phyloP scores from a whole-genome alignment of 78 protist species.

The Dictyostelium intermedium region DNA sequence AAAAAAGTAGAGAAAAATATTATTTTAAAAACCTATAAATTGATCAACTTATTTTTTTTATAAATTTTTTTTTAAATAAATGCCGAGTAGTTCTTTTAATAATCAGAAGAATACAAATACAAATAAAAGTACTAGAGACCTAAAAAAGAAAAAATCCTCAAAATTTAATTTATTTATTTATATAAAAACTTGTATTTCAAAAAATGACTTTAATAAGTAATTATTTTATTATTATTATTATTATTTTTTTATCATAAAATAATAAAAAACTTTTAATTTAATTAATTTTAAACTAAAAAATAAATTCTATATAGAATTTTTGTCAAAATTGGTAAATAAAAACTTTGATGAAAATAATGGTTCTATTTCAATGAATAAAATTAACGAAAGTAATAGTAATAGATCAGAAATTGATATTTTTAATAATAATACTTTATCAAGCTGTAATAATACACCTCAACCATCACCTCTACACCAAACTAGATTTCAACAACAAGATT shows the following conservation, averaged over 20 bases:
- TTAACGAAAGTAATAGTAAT: not conserved
- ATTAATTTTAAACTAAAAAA: not conserved
- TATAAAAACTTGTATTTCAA: not conserved
- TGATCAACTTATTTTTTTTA: no score
- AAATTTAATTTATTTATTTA: not conserved
- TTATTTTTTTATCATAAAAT: no score
- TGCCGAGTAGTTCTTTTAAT: not conserved
- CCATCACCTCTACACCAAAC: not conserved
- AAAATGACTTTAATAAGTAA: not conserved
- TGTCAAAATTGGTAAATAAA: slow-evolving; percentile 14
- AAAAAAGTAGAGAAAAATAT: not conserved
- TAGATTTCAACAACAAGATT: not conserved
- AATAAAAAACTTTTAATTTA: no score
- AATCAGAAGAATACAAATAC: not conserved
- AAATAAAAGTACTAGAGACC: not conserved
- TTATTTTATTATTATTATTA: not conserved
- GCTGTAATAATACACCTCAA: slow-evolving; percentile 13
- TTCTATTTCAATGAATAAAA: not conserved
- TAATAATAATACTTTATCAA: not conserved
- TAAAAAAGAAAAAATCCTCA: not conserved
- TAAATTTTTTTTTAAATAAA: not conserved
- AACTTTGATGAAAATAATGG: not conserved
- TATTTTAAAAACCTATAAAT: not conserved
- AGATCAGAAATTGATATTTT: not conserved
- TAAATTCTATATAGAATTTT: not conserved